phyloP scores from a whole-genome alignment of 257 asterid genomes.

The Ajuga chamaepitys region DNA sequence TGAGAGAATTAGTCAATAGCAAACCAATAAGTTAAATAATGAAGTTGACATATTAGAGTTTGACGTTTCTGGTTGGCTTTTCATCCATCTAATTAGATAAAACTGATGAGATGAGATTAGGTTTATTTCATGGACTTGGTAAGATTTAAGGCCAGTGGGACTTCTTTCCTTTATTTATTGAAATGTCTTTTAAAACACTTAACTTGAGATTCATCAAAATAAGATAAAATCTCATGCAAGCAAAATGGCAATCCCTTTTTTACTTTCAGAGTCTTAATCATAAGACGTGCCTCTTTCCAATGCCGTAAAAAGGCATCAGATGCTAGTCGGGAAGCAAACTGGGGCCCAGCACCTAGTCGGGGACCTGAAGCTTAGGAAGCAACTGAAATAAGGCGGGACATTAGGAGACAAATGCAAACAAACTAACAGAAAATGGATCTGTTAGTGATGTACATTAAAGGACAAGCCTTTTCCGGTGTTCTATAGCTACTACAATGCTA shows the following conservation, averaged over 20 bases:
- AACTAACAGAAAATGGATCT: neutral
- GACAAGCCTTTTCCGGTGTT: neutral
- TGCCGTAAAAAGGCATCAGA: no score
- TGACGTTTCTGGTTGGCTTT: constrained; percentile 5
- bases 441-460: constrained; percentile 11
- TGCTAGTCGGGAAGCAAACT: no score
- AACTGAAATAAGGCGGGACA: no score
- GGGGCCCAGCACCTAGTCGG: no score
- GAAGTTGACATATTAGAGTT: neutral
- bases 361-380: no score
- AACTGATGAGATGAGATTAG: neutral
- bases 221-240: neutral
- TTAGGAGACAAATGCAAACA: no score
- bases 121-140: neutral
- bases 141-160: neutral
- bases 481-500: constrained; percentile 4
- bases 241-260: neutral
- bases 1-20: neutral
- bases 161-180: neutral
- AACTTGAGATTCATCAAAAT: neutral
- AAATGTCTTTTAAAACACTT: neutral
- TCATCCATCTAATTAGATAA: constrained; percentile 7
- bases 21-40: neutral
- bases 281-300: no score
- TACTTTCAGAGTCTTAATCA: neutral